Percentiles rank a stretch among this genome's conserved stretches.
phyloP scores from a whole-genome alignment of 2,329 filamentous ascomycete species.

The Alternaria brassicicola region DNA sequence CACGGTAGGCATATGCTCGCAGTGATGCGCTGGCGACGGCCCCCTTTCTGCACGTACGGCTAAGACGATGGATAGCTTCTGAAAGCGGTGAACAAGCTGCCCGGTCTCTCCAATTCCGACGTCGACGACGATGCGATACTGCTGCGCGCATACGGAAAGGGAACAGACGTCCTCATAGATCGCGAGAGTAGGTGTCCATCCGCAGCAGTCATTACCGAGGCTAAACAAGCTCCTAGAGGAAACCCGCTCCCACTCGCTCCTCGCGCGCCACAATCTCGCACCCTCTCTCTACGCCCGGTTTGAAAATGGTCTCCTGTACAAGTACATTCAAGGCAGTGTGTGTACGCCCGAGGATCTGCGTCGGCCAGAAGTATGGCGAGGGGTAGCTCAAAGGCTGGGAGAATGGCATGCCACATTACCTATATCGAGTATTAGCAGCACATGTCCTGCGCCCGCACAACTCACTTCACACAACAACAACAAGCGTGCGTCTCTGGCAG shows the following conservation, averaged over 20 bases:
- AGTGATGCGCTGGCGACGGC: not conserved
- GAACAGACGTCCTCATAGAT: conserved; percentile 94
- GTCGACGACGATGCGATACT: conserved; percentile 85
- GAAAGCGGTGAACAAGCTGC: conserved; percentile 73
- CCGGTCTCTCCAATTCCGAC: conserved; percentile 74
- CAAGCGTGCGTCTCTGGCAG: conserved; percentile 46
- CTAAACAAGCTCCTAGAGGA: conserved; percentile 57
- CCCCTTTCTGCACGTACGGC: conserved; percentile 6
- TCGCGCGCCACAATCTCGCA: conserved; percentile 82
- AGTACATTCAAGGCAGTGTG: conserved; percentile 81
- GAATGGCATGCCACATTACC: conserved; percentile 86
- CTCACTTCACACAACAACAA: conserved; percentile 42
- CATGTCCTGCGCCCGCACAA: conserved; percentile 43
- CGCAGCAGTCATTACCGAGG: not conserved
- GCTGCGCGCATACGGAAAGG: conserved; percentile 90
- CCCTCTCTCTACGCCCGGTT: conserved; percentile 89
- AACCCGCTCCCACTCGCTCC: conserved; percentile 76
- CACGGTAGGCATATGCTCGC: conserved; percentile 62
- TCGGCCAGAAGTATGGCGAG: conserved; percentile 75
- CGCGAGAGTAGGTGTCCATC: conserved; percentile 72
- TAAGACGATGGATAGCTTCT: conserved; percentile 57
- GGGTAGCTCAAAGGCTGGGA: conserved; percentile 81
- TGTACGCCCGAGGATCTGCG: conserved; percentile 82
- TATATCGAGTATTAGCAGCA: conserved; percentile 57
- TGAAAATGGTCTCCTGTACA: conserved; percentile 94